Evolutionary conservation across 352 stramenopile genomes (phyloP).

Genomic region (Nothophytophthora sp.): DNA sequence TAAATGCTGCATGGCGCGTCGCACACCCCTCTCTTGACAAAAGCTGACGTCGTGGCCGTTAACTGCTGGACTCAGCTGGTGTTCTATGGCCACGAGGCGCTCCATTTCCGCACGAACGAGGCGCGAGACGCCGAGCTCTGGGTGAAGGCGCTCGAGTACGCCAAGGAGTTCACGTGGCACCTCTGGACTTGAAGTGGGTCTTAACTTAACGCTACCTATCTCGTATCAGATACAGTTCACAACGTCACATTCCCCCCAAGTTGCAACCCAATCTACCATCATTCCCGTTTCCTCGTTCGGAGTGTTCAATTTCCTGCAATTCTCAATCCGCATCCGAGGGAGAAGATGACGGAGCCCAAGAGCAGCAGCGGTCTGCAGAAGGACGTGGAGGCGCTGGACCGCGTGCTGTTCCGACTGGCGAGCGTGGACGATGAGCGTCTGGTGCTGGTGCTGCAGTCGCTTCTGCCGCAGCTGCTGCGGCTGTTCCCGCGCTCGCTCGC

Average conservation of each 20-base stretch:
- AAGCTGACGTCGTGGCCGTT: not conserved
- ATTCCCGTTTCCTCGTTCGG: constrained; percentile 17
- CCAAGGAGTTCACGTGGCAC: constrained; percentile 33
- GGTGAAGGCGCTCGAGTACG: constrained; percentile 33
- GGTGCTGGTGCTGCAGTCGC: constrained; percentile 55
- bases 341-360: constrained; percentile 20
- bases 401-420: constrained; percentile 77
- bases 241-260: too few relatives aligned
- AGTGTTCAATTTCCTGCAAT: too few relatives aligned
- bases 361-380: constrained; percentile 26
- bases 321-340: not conserved
- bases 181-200: constrained; percentile 12
- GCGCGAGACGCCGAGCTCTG: constrained; percentile 22
- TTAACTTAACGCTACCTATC: too few relatives aligned
- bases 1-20: not conserved
- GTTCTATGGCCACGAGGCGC: constrained; percentile 24
- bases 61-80: constrained; percentile 6
- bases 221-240: constrained; percentile 4
- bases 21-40: too few relatives aligned
- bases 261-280: constrained; percentile 13
- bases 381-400: constrained; percentile 70
- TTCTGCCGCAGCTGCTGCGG: constrained; percentile 67
- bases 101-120: constrained; percentile 19
- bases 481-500: constrained; percentile 52
- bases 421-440: constrained; percentile 70